A percentile compares a stretch with the other conserved stretches of the same genome.
These are phyloP conservation scores for Phellopilus nigrolimitatus DNA, from an alignment of 1,284 basidiomycete genomes.

Conservation along the genomic window DNA sequence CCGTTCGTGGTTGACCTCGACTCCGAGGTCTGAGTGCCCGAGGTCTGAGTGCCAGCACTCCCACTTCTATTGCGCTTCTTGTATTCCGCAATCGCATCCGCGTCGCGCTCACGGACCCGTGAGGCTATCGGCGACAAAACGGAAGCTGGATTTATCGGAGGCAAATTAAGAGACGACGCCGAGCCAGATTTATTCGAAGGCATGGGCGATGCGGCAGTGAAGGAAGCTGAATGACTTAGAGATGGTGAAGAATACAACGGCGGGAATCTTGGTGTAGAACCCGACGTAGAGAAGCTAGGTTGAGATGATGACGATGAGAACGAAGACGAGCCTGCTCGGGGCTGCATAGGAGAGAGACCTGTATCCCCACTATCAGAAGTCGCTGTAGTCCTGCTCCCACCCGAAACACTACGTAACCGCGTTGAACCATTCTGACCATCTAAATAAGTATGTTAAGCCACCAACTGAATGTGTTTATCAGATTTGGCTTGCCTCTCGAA, in stretches of 20 bases:
- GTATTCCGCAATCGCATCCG: conserved; percentile 81
- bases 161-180: conserved; percentile 30
- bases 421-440: conserved; percentile 30
- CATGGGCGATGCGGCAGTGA: conserved; percentile 40
- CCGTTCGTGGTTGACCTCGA: conserved; percentile 28
- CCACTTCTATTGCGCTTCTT: conserved; percentile 73
- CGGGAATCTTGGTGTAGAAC: conserved; percentile 15
- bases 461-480: conserved; percentile 37
- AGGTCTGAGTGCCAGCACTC: conserved; percentile 60
- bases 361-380: conserved; percentile 65
- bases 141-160: conserved; percentile 37
- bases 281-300: conserved; percentile 27
- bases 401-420: conserved; percentile 75
- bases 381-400: conserved; percentile 67
- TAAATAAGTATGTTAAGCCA: conserved; percentile 33
- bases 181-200: conserved; percentile 37
- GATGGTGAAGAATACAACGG: conserved; percentile 25
- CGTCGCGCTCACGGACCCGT: conserved; percentile 74
- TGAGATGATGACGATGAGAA: conserved; percentile 45
- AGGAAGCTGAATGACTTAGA: conserved; percentile 30
- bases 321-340: conserved; percentile 36
- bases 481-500: conserved; percentile 46
- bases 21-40: conserved; percentile 61
- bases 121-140: conserved; percentile 67
- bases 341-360: conserved; percentile 32